Conservation (phyloP, 331 rosid genomes). For the Malus hybrid region DNA sequence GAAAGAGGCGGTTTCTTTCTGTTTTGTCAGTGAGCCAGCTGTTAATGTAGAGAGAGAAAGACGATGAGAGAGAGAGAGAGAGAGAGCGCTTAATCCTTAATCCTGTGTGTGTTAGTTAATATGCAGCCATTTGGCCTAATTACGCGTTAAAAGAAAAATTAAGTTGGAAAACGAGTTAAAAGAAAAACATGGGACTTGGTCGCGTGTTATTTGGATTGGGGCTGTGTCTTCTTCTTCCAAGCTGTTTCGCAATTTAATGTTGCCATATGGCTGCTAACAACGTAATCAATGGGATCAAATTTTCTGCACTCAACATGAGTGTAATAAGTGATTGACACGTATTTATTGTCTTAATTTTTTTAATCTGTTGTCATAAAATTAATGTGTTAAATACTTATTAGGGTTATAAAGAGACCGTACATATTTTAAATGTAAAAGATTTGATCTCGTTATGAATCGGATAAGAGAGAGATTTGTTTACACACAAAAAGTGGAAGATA, state of each 20-base stretch:
- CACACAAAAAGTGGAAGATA: no score
- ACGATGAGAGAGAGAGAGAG: not conserved
- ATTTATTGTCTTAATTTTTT: no score
- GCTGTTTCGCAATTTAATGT: not conserved
- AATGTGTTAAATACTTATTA: no score
- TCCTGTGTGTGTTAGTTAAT: no score
- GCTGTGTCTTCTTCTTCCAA: not conserved
- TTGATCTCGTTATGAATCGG: no score
- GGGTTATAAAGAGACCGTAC: rapidly evolving
- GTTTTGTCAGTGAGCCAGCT: not conserved
- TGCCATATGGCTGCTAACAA: not conserved
- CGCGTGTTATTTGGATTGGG: not conserved
- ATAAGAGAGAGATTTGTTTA: no score
- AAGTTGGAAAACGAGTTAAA: not conserved
- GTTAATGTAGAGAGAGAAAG: not conserved
- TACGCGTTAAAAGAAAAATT: not conserved
- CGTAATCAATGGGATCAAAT: no score
- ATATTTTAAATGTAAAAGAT: no score
- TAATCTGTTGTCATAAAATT: no score
- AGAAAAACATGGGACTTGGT: not conserved
- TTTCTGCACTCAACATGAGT: no score
- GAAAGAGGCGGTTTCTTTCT: not conserved
- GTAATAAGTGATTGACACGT: no score
- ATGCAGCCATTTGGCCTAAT: no score
- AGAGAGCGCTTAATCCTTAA: not conserved